Evolutionary conservation across 73 alveolate species (phyloP).

Genomic region (Blepharisma japonicum): DNA sequence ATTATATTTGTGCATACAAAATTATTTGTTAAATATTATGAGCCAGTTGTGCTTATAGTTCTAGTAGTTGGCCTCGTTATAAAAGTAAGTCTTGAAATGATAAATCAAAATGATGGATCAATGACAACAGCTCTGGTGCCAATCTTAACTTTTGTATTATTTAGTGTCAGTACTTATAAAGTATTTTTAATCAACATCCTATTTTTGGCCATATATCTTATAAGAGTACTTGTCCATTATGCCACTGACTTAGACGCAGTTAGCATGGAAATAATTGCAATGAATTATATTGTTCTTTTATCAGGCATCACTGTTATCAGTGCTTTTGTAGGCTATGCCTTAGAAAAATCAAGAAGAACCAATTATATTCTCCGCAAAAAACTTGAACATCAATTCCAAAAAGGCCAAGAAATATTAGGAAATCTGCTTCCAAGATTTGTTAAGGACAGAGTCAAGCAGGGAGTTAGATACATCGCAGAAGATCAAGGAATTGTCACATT

Average conservation of each 20-base stretch:
- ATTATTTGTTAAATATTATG: background rate
- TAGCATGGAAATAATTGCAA: background rate
- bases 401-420: slow-evolving; percentile 41
- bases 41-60: background rate
- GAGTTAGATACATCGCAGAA: slow-evolving; percentile 59
- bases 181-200: background rate
- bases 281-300: background rate
- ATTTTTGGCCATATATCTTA: background rate
- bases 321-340: slow-evolving; percentile 25
- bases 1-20: background rate
- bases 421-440: slow-evolving; percentile 63
- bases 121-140: slow-evolving; percentile 21
- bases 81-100: background rate
- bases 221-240: slow-evolving; percentile 12
- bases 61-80: background rate
- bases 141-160: background rate
- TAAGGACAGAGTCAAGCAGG: slow-evolving; percentile 56
- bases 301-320: slow-evolving; percentile 20
- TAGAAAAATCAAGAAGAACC: slow-evolving; percentile 34
- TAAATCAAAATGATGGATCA: slow-evolving; percentile 21
- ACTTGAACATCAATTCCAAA: slow-evolving; percentile 19
- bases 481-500: slow-evolving; percentile 64
- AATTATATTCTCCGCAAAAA: slow-evolving; percentile 16
- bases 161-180: slow-evolving; percentile 24
- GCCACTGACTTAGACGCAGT: background rate